These are phyloP conservation scores for Oryza officinalis DNA, from an alignment of 176 grass and related monocot genomes.

Conservation along the genomic window DNA sequence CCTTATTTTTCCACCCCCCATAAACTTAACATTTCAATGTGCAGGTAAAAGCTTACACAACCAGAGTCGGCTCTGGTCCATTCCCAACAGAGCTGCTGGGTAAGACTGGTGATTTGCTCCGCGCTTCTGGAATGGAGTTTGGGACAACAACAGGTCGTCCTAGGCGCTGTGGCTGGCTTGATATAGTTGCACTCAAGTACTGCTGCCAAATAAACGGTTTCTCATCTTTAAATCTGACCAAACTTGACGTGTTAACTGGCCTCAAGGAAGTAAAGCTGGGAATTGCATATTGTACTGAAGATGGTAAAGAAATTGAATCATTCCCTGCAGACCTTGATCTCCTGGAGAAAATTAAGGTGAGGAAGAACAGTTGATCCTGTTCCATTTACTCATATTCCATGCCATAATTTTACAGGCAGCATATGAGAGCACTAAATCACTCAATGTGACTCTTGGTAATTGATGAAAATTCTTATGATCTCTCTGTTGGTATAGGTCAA, in stretches of 20 bases:
- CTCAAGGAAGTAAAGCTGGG: slow-evolving; percentile 80
- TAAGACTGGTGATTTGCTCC: slow-evolving; percentile 65
- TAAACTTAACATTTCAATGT: neutral
- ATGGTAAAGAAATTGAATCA: slow-evolving; percentile 54
- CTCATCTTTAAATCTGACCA: slow-evolving; percentile 86
- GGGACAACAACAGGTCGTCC: slow-evolving; percentile 89
- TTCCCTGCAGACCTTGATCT: slow-evolving; percentile 68
- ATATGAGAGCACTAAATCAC: neutral
- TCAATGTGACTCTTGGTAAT: neutral
- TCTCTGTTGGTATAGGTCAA: slow-evolving; percentile 65
- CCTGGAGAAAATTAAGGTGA: slow-evolving; percentile 72
- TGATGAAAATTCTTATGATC: slow-evolving; percentile 17
- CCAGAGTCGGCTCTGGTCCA: slow-evolving; percentile 87
- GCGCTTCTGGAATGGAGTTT: slow-evolving; percentile 81
- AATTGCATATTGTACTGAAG: slow-evolving; percentile 44
- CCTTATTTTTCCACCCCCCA: neutral
- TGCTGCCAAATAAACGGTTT: slow-evolving; percentile 91
- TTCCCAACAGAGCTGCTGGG: slow-evolving; percentile 89
- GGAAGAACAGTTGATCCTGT: neutral
- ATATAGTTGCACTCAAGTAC: slow-evolving; percentile 82
- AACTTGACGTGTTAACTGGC: slow-evolving; percentile 81
- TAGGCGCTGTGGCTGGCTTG: slow-evolving; percentile 90
- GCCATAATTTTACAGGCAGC: neutral
- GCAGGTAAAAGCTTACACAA: slow-evolving; percentile 97
- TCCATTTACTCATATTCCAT: neutral